phyloP scores from a whole-genome alignment of 257 asterid genomes.

The Cinchona pubescens region DNA sequence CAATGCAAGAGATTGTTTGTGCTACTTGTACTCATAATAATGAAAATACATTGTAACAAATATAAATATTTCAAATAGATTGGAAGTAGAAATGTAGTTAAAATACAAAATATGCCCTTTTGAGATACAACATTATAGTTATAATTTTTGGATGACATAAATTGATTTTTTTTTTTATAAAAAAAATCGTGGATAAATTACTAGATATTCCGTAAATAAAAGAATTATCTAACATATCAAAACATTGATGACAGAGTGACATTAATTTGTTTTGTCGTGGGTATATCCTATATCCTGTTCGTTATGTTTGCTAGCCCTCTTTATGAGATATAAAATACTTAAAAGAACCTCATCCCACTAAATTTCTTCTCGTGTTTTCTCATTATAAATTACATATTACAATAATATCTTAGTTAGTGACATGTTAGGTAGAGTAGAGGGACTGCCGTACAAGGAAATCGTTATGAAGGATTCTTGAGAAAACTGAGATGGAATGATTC shows the following conservation, averaged over 20 bases:
- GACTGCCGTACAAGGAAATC: neutral
- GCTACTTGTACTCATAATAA: too few relatives aligned
- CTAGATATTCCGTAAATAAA: neutral
- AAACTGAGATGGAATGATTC: neutral
- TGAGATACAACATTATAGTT: neutral
- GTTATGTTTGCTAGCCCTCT: neutral
- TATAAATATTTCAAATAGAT: too few relatives aligned
- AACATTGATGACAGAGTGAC: neutral
- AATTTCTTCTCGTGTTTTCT: too few relatives aligned
- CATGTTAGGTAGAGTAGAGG: neutral
- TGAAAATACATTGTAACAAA: too few relatives aligned
- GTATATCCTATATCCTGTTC: neutral
- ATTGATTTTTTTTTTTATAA: too few relatives aligned
- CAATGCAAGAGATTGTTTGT: too few relatives aligned
- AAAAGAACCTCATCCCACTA: neutral
- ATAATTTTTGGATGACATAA: neutral
- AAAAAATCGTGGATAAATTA: neutral
- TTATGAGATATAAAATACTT: neutral
- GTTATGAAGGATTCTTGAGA: neutral
- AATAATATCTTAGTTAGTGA: neutral
- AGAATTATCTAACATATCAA: too few relatives aligned
- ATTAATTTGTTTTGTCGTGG: neutral
- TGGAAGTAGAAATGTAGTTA: neutral
- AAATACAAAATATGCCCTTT: neutral
- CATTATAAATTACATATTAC: too few relatives aligned